Evolutionary conservation across 768 basidiomycete species (phyloP), one percentile per base, ranked within the genome.

Genomic region (Boletus vinaceobasis): DNA sequence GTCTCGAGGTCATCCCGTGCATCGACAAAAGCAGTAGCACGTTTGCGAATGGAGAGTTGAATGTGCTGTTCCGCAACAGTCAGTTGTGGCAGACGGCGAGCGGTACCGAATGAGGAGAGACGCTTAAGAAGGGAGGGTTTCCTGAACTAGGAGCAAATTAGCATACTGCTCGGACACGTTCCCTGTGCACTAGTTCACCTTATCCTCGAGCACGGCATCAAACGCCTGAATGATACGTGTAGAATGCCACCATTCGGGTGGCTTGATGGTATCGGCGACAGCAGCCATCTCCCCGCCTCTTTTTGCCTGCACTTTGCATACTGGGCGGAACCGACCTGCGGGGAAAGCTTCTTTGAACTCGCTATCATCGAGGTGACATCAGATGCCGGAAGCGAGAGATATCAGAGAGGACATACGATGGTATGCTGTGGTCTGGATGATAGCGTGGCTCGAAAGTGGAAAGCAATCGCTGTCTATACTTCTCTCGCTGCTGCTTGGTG

Each of bases 261-360:
- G 78, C 65, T 90, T 88, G 65, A 96, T 89, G 60, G 89, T 87
- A 64, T 96, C 94, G 3, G 92, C 92, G 14, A 93, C 88, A 33
- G 88, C 85, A 40, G 90, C 79, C 31, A 85, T 85, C 35, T 92
- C 84, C 4, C 84, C 86, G 21, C 89, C 86, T 46, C 89, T 75
- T 73, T 91, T 92, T 7, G 90, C 86, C 63, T 90, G 88, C 55
- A 95, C 92, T 69, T 90, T 90, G 77, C 92, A 94, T 36, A 94
- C 83, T 10, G 92, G 92, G 15, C 93, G 78, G 78, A 97, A 94
- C 36, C 90, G 80, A 33, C 93, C 93, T 3, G 90, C 91, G 7
- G 94, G 94, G 74, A 94, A 97, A 2, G 93, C 90, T 65, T 96
- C 90, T 68, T 94, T 95, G 76, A 95, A 92, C 72, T 96, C 94